A percentile compares a stretch with the other conserved stretches of the same genome.
phyloP scores from a whole-genome alignment of 2,329 filamentous ascomycete genomes.

The Sporothrix schenckii region DNA sequence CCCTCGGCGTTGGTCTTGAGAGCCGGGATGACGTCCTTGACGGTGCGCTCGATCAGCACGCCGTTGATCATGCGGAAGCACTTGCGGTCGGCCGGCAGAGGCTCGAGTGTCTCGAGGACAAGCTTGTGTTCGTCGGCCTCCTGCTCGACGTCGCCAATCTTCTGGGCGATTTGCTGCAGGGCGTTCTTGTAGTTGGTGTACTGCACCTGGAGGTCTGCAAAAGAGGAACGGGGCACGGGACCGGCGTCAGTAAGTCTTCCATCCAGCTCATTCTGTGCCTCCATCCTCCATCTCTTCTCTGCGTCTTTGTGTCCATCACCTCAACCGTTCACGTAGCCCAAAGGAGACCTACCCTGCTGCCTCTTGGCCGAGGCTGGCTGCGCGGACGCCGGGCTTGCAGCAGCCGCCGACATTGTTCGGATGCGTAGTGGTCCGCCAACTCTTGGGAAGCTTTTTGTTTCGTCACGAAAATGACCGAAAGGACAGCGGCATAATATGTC shows the following conservation, averaged over 20 bases:
- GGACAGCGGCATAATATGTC: neutral
- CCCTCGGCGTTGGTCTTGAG: constrained; percentile 93
- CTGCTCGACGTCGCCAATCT: constrained; percentile 96
- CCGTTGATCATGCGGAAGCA: constrained; percentile 99
- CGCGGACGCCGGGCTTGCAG: constrained; percentile 25
- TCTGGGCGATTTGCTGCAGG: constrained; percentile 89
- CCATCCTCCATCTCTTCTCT: neutral
- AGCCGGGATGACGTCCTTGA: constrained; percentile 87
- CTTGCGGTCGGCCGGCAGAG: constrained; percentile 82
- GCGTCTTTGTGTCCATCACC: neutral
- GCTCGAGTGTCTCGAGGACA: constrained; percentile 87
- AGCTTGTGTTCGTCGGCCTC: constrained; percentile 99
- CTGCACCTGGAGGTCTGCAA: constrained; percentile 73
- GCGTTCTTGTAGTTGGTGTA: constrained; percentile 77
- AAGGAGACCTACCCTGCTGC: constrained; percentile 65
- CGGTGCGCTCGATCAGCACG: constrained; percentile 89
- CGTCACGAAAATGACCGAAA: neutral
- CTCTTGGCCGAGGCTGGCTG: constrained; percentile 59
- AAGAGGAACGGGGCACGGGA: neutral
- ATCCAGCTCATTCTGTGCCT: neutral
- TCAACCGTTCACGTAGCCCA: neutral
- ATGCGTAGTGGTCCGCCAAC: neutral
- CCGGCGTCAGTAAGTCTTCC: neutral
- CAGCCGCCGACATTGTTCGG: constrained; percentile 27
- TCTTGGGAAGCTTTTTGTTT: neutral